These are phyloP conservation scores for Phtheirospermum japonicum DNA, from an alignment of 257 asterid species.

Conservation along the genomic window DNA sequence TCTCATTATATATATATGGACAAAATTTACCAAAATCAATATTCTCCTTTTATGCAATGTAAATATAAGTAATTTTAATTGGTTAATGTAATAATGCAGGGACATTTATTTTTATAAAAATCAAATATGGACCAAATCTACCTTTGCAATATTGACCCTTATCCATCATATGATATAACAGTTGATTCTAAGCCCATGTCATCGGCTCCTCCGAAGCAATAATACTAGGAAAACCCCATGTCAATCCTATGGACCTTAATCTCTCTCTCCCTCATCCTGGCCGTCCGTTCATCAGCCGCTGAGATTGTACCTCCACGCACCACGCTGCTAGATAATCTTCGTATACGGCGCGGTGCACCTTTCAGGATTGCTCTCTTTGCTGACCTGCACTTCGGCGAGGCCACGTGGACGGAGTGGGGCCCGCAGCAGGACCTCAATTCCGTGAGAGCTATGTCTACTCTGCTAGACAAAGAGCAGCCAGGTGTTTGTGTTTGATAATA, in stretches of 20 bases:
- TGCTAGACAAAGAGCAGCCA: constrained; percentile 69
- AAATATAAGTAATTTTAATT: too few species aligned
- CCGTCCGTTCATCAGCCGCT: constrained; percentile 15
- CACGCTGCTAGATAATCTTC: constrained; percentile 35
- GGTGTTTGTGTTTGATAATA: constrained; percentile 30
- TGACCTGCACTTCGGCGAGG: constrained; percentile 92
- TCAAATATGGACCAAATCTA: too few species aligned
- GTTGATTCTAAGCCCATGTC: too few species aligned
- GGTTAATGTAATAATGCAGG: too few species aligned
- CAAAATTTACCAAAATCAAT: too few species aligned
- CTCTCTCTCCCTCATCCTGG: constrained; percentile 25
- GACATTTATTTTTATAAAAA: too few species aligned
- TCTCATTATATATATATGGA: too few species aligned
- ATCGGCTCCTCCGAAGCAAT: not conserved
- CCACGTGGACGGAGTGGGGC: constrained; percentile 83
- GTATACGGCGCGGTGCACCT: constrained; percentile 42
- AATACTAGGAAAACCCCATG: not conserved
- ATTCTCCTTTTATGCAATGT: too few species aligned
- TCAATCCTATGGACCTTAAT: not conserved
- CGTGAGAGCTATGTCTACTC: constrained; percentile 52
- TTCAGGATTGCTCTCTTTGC: constrained; percentile 77
- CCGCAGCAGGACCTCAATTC: constrained; percentile 72
- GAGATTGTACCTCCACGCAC: constrained; percentile 14
- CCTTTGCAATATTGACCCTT: too few species aligned
- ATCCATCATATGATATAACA: too few species aligned